Evolutionary conservation across 495 filamentous ascomycete species (phyloP).

Genomic region (Neurospora sp.): DNA sequence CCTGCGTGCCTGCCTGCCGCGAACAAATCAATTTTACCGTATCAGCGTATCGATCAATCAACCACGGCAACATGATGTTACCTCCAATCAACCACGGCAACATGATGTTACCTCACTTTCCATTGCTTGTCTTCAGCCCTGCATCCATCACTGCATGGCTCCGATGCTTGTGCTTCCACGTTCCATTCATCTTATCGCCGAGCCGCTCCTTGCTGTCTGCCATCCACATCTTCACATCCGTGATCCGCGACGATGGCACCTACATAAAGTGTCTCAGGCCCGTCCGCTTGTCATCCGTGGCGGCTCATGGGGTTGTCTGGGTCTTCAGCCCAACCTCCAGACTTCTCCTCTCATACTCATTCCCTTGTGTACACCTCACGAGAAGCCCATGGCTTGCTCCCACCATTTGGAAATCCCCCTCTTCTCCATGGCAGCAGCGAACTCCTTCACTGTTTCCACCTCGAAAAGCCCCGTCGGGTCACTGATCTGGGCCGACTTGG

Average conservation of each 20-base stretch:
- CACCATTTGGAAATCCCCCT: conserved; percentile 19
- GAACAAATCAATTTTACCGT: background rate
- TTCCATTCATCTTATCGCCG: background rate
- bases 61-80: background rate
- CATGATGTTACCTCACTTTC: background rate
- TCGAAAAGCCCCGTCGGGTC: conserved; percentile 16
- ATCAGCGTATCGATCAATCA: background rate
- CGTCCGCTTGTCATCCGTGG: background rate
- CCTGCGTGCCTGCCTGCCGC: background rate
- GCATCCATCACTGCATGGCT: background rate
- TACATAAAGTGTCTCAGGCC: background rate
- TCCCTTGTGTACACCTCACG: background rate
- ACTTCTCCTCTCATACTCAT: background rate
- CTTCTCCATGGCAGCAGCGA: conserved; percentile 20
- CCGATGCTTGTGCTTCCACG: background rate
- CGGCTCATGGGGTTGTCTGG: background rate
- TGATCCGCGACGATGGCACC: background rate
- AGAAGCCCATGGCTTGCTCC: conserved; percentile 20
- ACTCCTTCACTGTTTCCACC: conserved; percentile 15
- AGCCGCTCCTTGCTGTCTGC: background rate
- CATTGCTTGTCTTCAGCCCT: background rate
- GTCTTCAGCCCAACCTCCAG: background rate
- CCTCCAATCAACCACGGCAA: no score
- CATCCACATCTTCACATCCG: background rate
- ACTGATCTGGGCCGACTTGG: background rate